These are phyloP conservation scores for Lepidopterella palustris DNA, from an alignment of 495 filamentous ascomycete genomes.

Conservation along the genomic window DNA sequence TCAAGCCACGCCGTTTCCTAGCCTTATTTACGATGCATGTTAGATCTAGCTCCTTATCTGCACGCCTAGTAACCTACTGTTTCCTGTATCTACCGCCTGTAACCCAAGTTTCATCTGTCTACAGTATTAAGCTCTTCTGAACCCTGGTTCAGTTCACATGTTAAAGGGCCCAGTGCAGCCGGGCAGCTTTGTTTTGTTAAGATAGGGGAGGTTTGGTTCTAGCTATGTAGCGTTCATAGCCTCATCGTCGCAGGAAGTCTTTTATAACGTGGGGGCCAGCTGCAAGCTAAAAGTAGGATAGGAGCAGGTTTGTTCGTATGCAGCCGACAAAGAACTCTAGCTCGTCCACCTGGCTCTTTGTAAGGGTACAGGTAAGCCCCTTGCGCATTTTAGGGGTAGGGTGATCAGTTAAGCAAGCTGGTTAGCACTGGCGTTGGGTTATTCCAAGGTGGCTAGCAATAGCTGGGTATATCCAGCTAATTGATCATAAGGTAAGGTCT, in stretches of 20 bases:
- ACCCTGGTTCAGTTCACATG: constrained; percentile 1
- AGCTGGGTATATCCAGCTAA: too few relatives aligned
- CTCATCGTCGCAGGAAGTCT: not conserved
- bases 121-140: constrained; percentile 10
- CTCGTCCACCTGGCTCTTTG: not conserved
- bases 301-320: not conserved
- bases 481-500: too few relatives aligned
- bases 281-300: not conserved
- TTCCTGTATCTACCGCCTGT: constrained; percentile 4
- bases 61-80: constrained; percentile 15
- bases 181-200: not conserved
- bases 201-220: constrained; percentile 6
- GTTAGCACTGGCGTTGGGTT: not conserved
- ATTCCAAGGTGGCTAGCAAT: not conserved
- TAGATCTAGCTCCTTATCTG: constrained; percentile 22
- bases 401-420: not conserved
- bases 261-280: not conserved
- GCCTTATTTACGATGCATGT: constrained; percentile 24
- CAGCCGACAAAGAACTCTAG: not conserved
- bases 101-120: constrained; percentile 22
- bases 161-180: not conserved
- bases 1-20: constrained; percentile 14
- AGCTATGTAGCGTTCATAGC: constrained; percentile 4
- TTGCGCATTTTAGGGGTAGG: not conserved
- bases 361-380: not conserved